Conservation (phyloP, 1,139 yeast genomes). For the Blastobotrys malaysiensis region DNA sequence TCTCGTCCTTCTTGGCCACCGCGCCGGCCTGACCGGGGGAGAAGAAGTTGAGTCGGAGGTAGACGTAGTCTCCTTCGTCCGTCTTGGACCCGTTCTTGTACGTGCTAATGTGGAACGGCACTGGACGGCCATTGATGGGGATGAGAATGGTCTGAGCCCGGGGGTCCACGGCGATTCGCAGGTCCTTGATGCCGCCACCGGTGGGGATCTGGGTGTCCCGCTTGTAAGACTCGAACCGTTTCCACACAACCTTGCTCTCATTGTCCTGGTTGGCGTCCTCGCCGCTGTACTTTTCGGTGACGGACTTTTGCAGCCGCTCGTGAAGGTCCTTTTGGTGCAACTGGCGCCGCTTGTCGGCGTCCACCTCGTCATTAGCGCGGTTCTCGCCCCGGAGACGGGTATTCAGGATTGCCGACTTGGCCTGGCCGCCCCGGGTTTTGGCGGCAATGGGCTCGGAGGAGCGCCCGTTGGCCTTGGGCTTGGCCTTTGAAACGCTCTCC, state of each 20-base stretch:
- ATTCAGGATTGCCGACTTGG: constrained; percentile 47
- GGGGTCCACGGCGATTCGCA: constrained; percentile 81
- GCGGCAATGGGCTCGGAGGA: constrained; percentile 29
- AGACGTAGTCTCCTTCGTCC: constrained; percentile 94
- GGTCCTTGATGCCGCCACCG: constrained; percentile 57
- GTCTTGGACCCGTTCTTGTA: constrained; percentile 92
- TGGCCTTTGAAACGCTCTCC: constrained; percentile 31
- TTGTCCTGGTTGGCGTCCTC: constrained; percentile 52
- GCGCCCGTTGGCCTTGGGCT: constrained; percentile 16
- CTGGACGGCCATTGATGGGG: constrained; percentile 95
- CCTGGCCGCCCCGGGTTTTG: constrained; percentile 21
- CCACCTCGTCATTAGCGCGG: constrained; percentile 62
- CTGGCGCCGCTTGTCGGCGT: constrained; percentile 74
- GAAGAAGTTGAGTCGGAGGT: constrained; percentile 82
- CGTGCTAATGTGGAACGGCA: constrained; percentile 92
- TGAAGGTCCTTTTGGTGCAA: constrained; percentile 80
- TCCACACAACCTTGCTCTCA: constrained; percentile 71
- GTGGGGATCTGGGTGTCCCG: constrained; percentile 88
- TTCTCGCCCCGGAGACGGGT: constrained; percentile 77
- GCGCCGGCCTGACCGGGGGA: constrained; percentile 80
- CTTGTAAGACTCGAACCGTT: constrained; percentile 88
- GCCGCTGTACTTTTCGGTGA: constrained; percentile 38
- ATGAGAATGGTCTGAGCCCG: constrained; percentile 83
- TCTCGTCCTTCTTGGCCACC: constrained; percentile 63
- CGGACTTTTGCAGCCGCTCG: constrained; percentile 80